Percentiles rank a stretch among this genome's conserved stretches.
These are phyloP conservation scores for Lodderomyces theae DNA, from an alignment of 1,139 yeast genomes.

Conservation along the genomic window DNA sequence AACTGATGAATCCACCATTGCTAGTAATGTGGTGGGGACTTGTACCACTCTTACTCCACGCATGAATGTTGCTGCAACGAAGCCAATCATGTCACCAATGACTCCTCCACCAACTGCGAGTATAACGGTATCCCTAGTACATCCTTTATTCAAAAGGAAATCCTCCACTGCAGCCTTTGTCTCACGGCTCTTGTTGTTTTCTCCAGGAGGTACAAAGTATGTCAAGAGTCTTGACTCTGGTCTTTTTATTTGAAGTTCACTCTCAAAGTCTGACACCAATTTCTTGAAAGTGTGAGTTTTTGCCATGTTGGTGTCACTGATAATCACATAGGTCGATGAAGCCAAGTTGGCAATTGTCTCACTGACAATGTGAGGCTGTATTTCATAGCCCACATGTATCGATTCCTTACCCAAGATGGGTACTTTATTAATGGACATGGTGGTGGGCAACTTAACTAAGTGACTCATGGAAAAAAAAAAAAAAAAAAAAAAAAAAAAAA, in stretches of 20 bases:
- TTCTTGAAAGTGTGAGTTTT: conserved; percentile 58
- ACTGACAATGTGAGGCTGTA: conserved; percentile 70
- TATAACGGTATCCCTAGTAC: conserved; percentile 94
- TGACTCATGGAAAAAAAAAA: conserved; percentile 5
- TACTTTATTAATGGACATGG: conserved; percentile 50
- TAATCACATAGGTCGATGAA: conserved; percentile 88
- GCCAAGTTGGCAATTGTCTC: conserved; percentile 61
- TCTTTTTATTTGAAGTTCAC: conserved; percentile 24
- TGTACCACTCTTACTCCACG: conserved; percentile 95
- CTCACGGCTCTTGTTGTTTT: conserved; percentile 79
- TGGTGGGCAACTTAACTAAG: conserved; percentile 1
- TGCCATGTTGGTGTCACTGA: conserved; percentile 82
- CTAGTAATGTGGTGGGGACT: conserved; percentile 86
- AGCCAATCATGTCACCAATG: conserved; percentile 99
- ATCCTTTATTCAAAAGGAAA: conserved; percentile 76
- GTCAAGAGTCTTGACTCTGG: conserved; percentile 64
- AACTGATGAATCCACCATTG: conserved; percentile 98
- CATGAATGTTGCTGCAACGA: conserved; percentile 98
- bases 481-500: conserved; percentile 6
- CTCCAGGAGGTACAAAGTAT: conserved; percentile 88
- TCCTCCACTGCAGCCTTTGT: conserved; percentile 96
- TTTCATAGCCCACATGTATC: conserved; percentile 88
- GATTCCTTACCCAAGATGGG: conserved; percentile 77
- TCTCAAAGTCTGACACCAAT: conserved; percentile 34
- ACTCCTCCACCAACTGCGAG: conserved; percentile 98